phyloP scores from a whole-genome alignment of 495 filamentous ascomycete genomes.

The Podospora anserina region DNA sequence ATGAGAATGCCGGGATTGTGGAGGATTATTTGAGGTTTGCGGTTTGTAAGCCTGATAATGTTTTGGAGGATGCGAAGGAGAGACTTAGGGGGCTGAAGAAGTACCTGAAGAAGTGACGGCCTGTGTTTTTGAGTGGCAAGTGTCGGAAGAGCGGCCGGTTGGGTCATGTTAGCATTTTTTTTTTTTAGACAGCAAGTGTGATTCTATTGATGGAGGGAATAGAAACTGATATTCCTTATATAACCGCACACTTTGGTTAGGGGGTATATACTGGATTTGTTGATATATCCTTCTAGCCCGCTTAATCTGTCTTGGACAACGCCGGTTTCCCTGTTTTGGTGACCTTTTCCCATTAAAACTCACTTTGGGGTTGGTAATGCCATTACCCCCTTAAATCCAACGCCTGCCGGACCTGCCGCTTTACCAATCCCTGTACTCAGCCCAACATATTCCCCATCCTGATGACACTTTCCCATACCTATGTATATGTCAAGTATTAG shows the following conservation, averaged over 20 bases:
- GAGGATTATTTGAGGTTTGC: constrained; percentile 94
- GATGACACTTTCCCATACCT: not conserved
- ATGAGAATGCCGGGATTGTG: constrained; percentile 73
- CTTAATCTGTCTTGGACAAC: not conserved
- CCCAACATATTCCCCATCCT: not conserved
- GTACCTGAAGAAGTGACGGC: constrained; percentile 52
- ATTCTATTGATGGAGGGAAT: not conserved
- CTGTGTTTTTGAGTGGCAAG: not conserved
- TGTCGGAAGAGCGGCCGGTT: too few species aligned
- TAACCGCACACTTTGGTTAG: not conserved
- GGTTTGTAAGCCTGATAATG: constrained; percentile 91
- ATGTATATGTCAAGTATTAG: not conserved
- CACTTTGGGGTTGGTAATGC: not conserved
- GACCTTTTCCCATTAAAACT: not conserved
- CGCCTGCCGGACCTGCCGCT: not conserved
- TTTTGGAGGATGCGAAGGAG: constrained; percentile 88
- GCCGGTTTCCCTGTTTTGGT: not conserved
- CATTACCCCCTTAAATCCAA: not conserved
- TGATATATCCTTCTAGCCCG: not conserved
- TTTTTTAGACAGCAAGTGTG: not conserved
- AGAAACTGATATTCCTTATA: not conserved
- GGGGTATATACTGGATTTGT: not conserved
- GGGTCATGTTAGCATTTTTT: not conserved
- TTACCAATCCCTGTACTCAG: not conserved
- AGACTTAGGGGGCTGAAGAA: constrained; percentile 80